These are phyloP conservation scores for Populus nigra DNA, from an alignment of 345 rosid species.

Conservation along the genomic window DNA sequence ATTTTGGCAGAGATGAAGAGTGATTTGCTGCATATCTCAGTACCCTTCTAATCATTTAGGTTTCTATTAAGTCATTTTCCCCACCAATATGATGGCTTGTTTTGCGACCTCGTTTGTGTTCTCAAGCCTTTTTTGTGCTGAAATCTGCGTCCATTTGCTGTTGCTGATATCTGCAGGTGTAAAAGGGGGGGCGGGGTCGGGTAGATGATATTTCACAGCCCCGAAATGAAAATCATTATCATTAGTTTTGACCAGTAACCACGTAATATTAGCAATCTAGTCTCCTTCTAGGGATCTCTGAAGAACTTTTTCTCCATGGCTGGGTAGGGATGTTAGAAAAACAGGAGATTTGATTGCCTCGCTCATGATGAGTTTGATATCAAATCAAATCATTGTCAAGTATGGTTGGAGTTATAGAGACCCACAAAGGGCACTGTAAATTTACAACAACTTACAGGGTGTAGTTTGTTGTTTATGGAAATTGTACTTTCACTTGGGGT, in stretches of 20 bases:
- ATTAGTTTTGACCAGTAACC: constrained; percentile 27
- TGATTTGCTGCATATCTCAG: constrained; percentile 15
- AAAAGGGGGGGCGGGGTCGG: neutral
- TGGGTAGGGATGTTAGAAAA: constrained; percentile 20
- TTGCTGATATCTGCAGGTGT: constrained; percentile 16
- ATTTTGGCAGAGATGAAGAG: neutral
- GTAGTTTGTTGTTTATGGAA: neutral
- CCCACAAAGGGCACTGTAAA: neutral
- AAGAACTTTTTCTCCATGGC: neutral
- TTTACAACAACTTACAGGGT: neutral
- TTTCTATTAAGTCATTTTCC: constrained; percentile 29
- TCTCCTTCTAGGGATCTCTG: constrained; percentile 11
- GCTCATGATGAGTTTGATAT: constrained; percentile 23
- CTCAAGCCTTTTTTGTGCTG: constrained; percentile 5
- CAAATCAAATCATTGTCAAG: neutral
- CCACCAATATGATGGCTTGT: constrained; percentile 6
- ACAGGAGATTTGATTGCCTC: constrained; percentile 9
- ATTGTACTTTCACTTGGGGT: constrained; percentile 19
- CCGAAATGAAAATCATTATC: constrained; percentile 1
- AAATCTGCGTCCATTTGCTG: constrained; percentile 26
- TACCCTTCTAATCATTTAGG: constrained; percentile 20
- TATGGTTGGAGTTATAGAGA: neutral
- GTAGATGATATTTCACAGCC: neutral
- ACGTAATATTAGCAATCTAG: constrained; percentile 6
- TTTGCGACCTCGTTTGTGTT: constrained; percentile 13